A percentile compares a stretch with the other conserved stretches of the same genome.
These are phyloP conservation scores for Wickerhamomyces tratensis DNA, from an alignment of 805 yeast genomes.

Conservation along the genomic window DNA sequence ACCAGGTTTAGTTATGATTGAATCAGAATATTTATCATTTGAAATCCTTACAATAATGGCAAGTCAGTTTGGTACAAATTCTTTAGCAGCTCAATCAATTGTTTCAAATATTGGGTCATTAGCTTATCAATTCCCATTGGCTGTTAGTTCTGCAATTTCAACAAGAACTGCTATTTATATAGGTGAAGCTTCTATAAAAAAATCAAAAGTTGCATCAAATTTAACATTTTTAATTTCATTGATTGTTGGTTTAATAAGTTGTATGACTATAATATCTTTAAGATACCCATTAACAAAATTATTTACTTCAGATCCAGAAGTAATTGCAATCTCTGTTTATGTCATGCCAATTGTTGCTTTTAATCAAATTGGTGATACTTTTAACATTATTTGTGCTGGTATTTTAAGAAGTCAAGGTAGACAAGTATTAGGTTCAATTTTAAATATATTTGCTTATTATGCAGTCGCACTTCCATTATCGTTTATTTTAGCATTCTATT, in stretches of 20 bases:
- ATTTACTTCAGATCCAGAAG: slow-evolving; percentile 55
- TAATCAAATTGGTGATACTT: slow-evolving; percentile 59
- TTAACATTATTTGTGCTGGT: slow-evolving; percentile 66
- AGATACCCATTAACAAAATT: slow-evolving; percentile 40
- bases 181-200: slow-evolving; percentile 42
- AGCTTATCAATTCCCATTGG: slow-evolving; percentile 65
- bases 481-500: slow-evolving; percentile 41
- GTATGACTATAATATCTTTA: slow-evolving; percentile 34
- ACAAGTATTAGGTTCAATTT: slow-evolving; percentile 61
- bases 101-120: slow-evolving; percentile 47
- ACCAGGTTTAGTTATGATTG: slow-evolving; percentile 68
- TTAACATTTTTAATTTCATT: slow-evolving; percentile 36
- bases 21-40: slow-evolving; percentile 68
- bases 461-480: slow-evolving; percentile 63
- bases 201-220: slow-evolving; percentile 33
- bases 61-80: slow-evolving; percentile 36
- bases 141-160: slow-evolving; percentile 60
- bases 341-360: slow-evolving; percentile 58
- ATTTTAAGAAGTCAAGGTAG: slow-evolving; percentile 68
- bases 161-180: slow-evolving; percentile 67
- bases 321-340: slow-evolving; percentile 37
- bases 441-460: slow-evolving; percentile 66
- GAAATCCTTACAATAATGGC: slow-evolving; percentile 65
- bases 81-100: slow-evolving; percentile 43
- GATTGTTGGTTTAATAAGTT: slow-evolving; percentile 41